Evolutionary conservation across 257 asterid genomes (phyloP), one percentile per base, ranked within the genome.

Genomic region (Thymus mandschuricus): DNA sequence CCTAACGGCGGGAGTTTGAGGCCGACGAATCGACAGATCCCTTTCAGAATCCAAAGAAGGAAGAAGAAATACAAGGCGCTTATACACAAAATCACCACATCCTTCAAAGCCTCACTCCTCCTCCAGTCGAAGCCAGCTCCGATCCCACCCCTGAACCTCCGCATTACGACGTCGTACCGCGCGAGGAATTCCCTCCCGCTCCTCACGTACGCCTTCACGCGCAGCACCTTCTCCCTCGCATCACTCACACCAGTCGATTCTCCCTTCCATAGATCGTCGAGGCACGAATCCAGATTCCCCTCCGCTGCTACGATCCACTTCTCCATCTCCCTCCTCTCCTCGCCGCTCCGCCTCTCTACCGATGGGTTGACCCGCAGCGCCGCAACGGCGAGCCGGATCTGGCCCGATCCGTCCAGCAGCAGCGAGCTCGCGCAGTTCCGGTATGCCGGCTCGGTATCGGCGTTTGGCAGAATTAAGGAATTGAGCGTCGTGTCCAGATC

Each of bases 61-160:
- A 83, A 69, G 55, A 67, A n/a, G 28, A 77, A 75, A 66, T 77
- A 73, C 56, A 67, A 38, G 33, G 68, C 84, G 56, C 64, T 40
- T 27, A 73, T 35, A 49, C 71, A 56, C 7, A 64, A 9, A 64
- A 33, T 4, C 10, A 72, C 63, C 57, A 43, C 0, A 46, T 35
- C 30, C 10, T 62, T 46, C 29, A 40, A 28, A 41, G 7, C 8
- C 59, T 70, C 65, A 4, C 1, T n/a, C 13, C 69, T 28, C 33
- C 63, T 28, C 61, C 57, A 10, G 65, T 43, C 46, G 12, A 7
- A n/a, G 0, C 43, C 62, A 4, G 27, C 52, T 4, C 0, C 64
- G 6, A 8, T 15, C 5, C 40, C 71, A 0, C 38, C 52, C 35
- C 40, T 13, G 15, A 29, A 66, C 33, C 59, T 55, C 15, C 46